These are phyloP conservation scores for Schizochytrium sp. DNA, from an alignment of 108 stramenopile genomes.

Conservation along the genomic window DNA sequence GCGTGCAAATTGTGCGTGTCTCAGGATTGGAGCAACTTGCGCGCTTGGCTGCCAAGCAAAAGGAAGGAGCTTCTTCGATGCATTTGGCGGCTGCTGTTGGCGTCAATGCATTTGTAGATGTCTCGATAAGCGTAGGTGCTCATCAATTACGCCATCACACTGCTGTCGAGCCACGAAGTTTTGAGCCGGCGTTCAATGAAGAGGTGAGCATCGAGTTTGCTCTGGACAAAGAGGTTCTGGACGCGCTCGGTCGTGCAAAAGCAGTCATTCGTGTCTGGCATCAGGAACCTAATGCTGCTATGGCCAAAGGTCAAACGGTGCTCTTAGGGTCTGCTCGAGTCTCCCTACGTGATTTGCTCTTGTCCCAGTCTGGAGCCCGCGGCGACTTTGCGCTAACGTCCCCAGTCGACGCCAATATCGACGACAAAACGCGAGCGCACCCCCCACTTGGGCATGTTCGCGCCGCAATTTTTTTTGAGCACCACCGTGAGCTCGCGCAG, in stretches of 20 bases:
- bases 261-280: not conserved
- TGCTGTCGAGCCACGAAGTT: not conserved
- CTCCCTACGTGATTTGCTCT: not conserved
- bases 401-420: not conserved
- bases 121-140: not conserved
- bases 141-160: not conserved
- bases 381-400: not conserved
- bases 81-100: not conserved
- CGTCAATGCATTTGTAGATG: not conserved
- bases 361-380: not conserved
- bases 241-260: not conserved
- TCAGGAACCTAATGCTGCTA: not conserved
- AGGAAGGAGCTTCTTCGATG: not conserved
- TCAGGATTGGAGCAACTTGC: not conserved
- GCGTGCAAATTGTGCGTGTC: not conserved
- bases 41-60: not conserved
- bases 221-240: not conserved
- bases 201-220: not conserved
- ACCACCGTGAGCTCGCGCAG: not conserved
- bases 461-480: not conserved
- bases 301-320: not conserved
- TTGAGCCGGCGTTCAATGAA: not conserved
- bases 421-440: not conserved
- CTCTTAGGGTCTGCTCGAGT: not conserved
- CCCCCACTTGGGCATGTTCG: not conserved